A percentile compares a stretch with the other conserved stretches of the same genome.
phyloP scores from a whole-genome alignment of 306 rosid species.

The Aeschynomene evenia region DNA sequence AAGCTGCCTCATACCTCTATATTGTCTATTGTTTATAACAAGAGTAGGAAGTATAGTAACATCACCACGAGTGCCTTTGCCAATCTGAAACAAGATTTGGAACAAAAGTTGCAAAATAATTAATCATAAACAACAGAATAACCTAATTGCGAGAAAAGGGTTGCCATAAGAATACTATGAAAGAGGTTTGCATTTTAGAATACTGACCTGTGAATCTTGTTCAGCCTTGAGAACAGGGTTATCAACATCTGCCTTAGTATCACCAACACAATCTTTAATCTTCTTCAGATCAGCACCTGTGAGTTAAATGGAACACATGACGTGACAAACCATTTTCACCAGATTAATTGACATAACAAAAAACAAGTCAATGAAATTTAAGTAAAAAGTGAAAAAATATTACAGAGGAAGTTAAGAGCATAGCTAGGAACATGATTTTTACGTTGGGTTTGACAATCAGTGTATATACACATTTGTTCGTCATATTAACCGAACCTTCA shows the following conservation, averaged over 20 bases:
- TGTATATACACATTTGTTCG: background rate
- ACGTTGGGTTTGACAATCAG: background rate
- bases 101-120: conserved; percentile 16
- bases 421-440: background rate
- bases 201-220: conserved; percentile 80
- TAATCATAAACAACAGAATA: conserved; percentile 17
- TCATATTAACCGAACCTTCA: background rate
- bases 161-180: background rate
- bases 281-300: conserved; percentile 69
- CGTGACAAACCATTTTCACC: background rate
- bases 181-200: background rate
- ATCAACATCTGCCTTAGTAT: conserved; percentile 64
- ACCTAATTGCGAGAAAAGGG: background rate
- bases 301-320: conserved; percentile 28
- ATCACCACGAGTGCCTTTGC: conserved; percentile 91
- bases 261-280: conserved; percentile 78
- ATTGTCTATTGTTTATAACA: conserved; percentile 86
- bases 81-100: conserved; percentile 58
- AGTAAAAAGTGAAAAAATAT: background rate
- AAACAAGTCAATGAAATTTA: background rate
- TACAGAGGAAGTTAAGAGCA: background rate
- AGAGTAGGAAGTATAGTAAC: conserved; percentile 96
- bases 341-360: conserved; percentile 18
- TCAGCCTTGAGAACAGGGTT: conserved; percentile 83
- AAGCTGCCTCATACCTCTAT: conserved; percentile 59